Base-by-base conservation (phyloP, 2,329 filamentous ascomycete genomes). In the Pseudogymnoascus sp. region DNA sequence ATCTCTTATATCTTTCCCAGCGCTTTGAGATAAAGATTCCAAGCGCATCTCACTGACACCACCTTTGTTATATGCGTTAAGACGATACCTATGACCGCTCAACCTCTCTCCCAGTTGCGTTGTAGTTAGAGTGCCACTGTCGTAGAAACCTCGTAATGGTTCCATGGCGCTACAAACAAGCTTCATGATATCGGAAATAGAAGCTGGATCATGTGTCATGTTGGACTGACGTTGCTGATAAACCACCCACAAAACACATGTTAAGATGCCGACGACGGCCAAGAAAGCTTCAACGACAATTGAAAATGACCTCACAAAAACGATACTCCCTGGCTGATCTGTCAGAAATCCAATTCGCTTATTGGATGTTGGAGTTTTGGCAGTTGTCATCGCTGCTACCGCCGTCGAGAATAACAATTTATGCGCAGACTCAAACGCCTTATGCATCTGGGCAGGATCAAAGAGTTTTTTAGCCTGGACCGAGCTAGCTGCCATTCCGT, bases 351-450 rank as follows among this genome's bases (percentile, higher is more conserved):
- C 64, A n/a, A 35, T 14, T 9, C 59, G 25, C 12, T 58, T 7
- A 18, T 43, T 8, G 12, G 18, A 6, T 14, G 12, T 47, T 6
- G 18, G 37, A 9, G 14, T 4, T 3, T 58, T 47, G 0, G 25
- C 4, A 3, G 7, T 20, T 9, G 41, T 59, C 16, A 69, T 39
- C 2, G 64, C 32, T 34, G 60, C 65, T 7, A 71, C 63, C 4
- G 72, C 71, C 4, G 65, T 12, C 0, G 74, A 64, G 43, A 80
- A 79, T 0, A 79, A 64, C 0, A 80, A 30, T 12, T 74, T 67
- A 60, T 80, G 77, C 0, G 75, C 75, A 1, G 68, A 67, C 28
- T 75, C 69, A 50, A 77, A 78, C 0, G 74, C 72, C 1, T 64
- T 30, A 0, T 67, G 65, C 0, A 80, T 61, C 0, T 62, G 63